Conservation (phyloP, 495 filamentous ascomycete species). For the Echria macrotheca region DNA sequence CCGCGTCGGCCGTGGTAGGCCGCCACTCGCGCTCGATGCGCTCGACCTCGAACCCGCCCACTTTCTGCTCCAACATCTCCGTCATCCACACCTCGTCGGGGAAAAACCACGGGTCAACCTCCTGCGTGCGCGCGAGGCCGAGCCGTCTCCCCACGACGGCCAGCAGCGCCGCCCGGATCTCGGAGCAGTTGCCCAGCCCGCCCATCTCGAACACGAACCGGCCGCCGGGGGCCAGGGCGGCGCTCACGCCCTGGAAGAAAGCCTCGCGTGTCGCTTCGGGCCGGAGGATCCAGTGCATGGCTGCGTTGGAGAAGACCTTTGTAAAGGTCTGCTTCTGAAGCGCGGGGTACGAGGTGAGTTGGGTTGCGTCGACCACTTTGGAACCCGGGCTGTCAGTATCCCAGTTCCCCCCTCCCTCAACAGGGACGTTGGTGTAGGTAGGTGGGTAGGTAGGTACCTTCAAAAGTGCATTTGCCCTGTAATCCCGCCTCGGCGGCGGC, state of each 20-base stretch:
- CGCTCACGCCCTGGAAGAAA: constrained; percentile 44
- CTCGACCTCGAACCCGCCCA: constrained; percentile 56
- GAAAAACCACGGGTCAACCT: constrained; percentile 67
- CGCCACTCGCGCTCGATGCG: constrained; percentile 58
- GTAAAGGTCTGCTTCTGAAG: constrained; percentile 36
- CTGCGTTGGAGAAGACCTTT: constrained; percentile 75
- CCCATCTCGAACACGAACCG: constrained; percentile 69
- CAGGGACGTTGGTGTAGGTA: background rate
- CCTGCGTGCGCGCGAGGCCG: constrained; percentile 40
- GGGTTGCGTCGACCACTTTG: constrained; percentile 36
- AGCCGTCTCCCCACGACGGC: constrained; percentile 49
- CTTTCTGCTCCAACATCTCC: constrained; percentile 44
- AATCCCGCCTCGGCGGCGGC: constrained; percentile 18
- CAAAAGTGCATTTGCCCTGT: constrained; percentile 34
- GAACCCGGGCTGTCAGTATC: too few species aligned
- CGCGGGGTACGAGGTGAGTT: constrained; percentile 16
- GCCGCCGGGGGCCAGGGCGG: constrained; percentile 52
- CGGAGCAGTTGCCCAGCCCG: constrained; percentile 62
- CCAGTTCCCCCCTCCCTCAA: too few species aligned
- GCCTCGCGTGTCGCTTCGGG: constrained; percentile 21
- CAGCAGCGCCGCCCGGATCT: constrained; percentile 56
- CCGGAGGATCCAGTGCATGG: constrained; percentile 71
- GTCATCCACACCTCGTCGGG: constrained; percentile 53
- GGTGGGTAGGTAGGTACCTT: constrained; percentile 25
- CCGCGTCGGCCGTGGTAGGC: constrained; percentile 50